Base-by-base conservation (phyloP, 371 early-diverging fungal genomes). In the Rhizomucor pusillus region DNA sequence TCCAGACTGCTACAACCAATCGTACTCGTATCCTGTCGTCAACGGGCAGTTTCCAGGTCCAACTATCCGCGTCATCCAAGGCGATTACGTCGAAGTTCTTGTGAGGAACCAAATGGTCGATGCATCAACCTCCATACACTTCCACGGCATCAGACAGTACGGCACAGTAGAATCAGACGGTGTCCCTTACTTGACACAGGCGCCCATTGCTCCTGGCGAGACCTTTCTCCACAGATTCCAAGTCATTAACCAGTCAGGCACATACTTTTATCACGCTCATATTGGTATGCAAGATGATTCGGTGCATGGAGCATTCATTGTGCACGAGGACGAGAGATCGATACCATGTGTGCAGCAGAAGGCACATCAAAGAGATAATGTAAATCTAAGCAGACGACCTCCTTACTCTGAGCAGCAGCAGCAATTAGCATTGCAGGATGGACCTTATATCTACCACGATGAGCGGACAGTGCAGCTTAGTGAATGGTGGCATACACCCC, bases 191-290 rank as follows among this genome's bases (percentile, higher is more conserved):
- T 39, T 79, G 50, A 84, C 79, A 19, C 81, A 84, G 43, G 57
- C 69, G 22, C 76, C 84, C 0, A 81, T 86, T 37, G 63, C 62
- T 0, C 71, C 80, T 0, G 76, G 79, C 7, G 48, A 75, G 49
- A 60, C 63, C n/a, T 84, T 66, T 48, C 54, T 73, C 3, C 73
- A 82, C 59, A 62, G 75, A 9, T 81, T 81, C 48, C 56, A 55
- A 13, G 59, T 69, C 10, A 40, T 60, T 19, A 51, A 67, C 20
- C 73, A 76, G 56, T 53, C 67, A 1, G 84, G 84, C 11, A 81
- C 80, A 12, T 81, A 61, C 44, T 83, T 73, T 56, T 77, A 75
- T 40, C 80, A 79, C 61, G 75, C 67, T 3, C 80, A 80, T 61
- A 56, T 65, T 6, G 70, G 70, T 0, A 19, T 69, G 18, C 65